Evolutionary conservation across 2,329 filamentous ascomycete species (phyloP), one percentile per base, ranked within the genome.

Genomic region (Ceratocystis cubensis): DNA sequence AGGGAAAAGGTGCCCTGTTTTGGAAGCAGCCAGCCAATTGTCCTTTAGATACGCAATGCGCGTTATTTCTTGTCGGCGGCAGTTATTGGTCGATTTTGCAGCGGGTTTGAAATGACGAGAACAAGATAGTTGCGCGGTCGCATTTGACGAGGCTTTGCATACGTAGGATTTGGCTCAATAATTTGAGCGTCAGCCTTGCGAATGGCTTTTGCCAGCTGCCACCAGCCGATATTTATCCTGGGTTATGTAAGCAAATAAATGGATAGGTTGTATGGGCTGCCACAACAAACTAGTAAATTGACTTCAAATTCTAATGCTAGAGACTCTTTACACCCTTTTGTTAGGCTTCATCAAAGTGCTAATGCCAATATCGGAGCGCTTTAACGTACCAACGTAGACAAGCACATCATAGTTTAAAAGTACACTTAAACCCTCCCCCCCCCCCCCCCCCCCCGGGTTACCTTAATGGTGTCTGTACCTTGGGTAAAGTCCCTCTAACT

Each of bases 401-500:
- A 30, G 28, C 28, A 30, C 28, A 30, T 30, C 5, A 30, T 6
- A 30, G 28, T 30, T 30, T 30, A 7, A 30, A 30, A 30, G 1
- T 57, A 57, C 50, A 57, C 13, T 15, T 57, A 17, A 30, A 30
- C 28, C 5, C 28, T 6, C 1, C 30, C 1, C 30, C 30, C 28
- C 28, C 30, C 5, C 28, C 28, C 30, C 1, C 30, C 5, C 30
- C 30, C 30, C 6, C 1, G 6, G 0, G 30, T 61, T 50, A 64
- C 30, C 65, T 30, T 44, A 67, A 46, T 41, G 69, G 68, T 3
- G 65, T 41, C 61, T 71, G 70, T 6, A 69, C 62, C 67, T 71
- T 71, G 50, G 69, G 68, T 22, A 69, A 64, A 15, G 70, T 63
- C 15, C 70, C 67, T 25, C 70, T 61, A 6, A 62, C 30, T 6